Evolutionary conservation across 352 stramenopile species (phyloP), one percentile per base, ranked within the genome.

Genomic region (Blastocystis sp.): DNA sequence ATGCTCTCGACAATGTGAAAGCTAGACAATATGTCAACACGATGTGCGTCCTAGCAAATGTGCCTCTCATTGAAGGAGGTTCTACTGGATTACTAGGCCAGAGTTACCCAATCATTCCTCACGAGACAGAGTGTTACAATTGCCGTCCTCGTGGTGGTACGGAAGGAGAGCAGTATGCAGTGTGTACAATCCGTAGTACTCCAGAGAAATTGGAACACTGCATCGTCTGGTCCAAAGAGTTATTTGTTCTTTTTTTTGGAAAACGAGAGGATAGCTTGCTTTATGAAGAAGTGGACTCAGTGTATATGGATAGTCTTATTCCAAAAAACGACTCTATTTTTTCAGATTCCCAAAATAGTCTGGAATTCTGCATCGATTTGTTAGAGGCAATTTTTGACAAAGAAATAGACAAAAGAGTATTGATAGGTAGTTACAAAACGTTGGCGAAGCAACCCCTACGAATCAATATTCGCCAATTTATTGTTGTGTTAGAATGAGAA

Each of bases 191-290:
- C 91, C 95, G 97, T 24, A 96, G 93, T 62, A 99, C 98, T 18
- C 98, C 98, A 0, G 96, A 97, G 91, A 98, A 98, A 93, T 97
- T 98, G 82, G 97, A 99, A 39, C 98, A 99, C 92, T 99, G 96
- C 91, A 98, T 99, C 90, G 97, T 99, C 39, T 99, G 97, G 97
- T 96, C 96, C 53, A 97, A 98, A 91, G 94, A 98, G 91, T 90
- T 97, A 1, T 91, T 24, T 90, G 96, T 95, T 73, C 91, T 98
- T 1, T 91, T 96, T 24, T 97, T 97, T 90, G 93, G 93, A 7
- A 93, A 94, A 76, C 85, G 90, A 2, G 90, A 93, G 82, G 93
- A 96, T 30, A 95, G 95, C 50, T 99, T 99, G 96, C 93, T 99
- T 3, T 99, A 94, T 90, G 94, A 96, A 90, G 93, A 94, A 90